Evolutionary conservation across 1,139 yeast species (phyloP).

Genomic region (Taphrina flavorubra): DNA sequence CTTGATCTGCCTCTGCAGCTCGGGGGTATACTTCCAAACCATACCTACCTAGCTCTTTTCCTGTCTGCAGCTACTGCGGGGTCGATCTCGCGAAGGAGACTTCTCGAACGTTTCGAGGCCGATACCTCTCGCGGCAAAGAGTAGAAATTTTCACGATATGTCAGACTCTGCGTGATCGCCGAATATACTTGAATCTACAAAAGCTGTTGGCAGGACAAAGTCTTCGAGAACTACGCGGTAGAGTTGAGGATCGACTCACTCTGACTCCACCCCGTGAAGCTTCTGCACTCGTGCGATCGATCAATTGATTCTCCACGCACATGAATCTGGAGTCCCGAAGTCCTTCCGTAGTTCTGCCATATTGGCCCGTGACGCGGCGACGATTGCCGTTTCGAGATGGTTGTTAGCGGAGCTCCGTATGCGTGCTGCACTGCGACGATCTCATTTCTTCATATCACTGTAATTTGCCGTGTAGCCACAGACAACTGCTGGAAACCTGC

Average conservation of each 20-base stretch:
- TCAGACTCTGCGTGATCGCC: no score
- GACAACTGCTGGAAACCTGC: not conserved
- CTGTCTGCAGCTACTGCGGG: not conserved
- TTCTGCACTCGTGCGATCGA: not conserved
- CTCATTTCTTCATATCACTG: not conserved
- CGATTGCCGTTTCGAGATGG: not conserved
- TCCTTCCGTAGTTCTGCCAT: not conserved
- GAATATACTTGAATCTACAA: no score
- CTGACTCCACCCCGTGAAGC: not conserved
- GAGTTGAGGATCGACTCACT: not conserved
- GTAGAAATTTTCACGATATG: no score
- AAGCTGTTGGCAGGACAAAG: no score
- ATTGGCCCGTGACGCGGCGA: not conserved
- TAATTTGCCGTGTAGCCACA: not conserved
- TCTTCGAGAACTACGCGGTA: no score
- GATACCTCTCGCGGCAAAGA: no score
- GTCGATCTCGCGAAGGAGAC: not conserved
- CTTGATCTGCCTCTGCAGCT: conserved; percentile 50
- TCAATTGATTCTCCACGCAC: conserved; percentile 1
- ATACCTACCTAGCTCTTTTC: not conserved
- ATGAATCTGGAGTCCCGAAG: conserved; percentile 4
- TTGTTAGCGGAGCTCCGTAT: not conserved
- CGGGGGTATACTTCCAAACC: conserved; percentile 39
- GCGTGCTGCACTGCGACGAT: not conserved
- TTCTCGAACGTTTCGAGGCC: no score